Conservation (phyloP, 2,329 filamentous ascomycete genomes). For the Xylariaceae sp. region DNA sequence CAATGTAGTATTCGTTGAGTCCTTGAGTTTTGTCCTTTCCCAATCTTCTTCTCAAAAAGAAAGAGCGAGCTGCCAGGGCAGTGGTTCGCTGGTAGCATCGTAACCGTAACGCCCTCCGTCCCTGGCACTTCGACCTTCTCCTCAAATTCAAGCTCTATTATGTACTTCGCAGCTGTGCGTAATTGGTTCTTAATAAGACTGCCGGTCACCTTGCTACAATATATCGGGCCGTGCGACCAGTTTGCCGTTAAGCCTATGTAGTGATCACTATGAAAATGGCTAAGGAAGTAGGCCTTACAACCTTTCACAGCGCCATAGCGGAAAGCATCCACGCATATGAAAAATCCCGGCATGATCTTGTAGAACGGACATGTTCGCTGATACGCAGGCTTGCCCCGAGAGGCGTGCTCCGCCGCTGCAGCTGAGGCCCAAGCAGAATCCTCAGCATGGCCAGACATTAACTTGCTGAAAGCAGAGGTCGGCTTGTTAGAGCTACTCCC, state of each 20-base stretch:
- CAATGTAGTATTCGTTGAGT: conserved; percentile 88
- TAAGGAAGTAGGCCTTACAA: conserved; percentile 93
- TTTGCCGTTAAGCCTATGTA: conserved; percentile 88
- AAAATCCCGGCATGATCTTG: conserved; percentile 94
- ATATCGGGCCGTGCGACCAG: conserved; percentile 94
- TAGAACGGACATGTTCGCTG: conserved; percentile 96
- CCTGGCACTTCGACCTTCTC: conserved; percentile 77
- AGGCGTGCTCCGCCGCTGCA: conserved; percentile 76
- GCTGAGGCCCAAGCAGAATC: conserved; percentile 88
- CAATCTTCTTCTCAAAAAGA: conserved; percentile 81
- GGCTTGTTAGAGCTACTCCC: conserved; percentile 46
- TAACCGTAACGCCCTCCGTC: conserved; percentile 83
- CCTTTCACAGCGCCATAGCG: conserved; percentile 92
- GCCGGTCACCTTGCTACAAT: conserved; percentile 90
- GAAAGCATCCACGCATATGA: conserved; percentile 94
- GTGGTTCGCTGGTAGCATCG: conserved; percentile 96
- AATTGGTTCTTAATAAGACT: conserved; percentile 89
- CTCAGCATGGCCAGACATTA: conserved; percentile 93
- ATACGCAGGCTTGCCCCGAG: conserved; percentile 84
- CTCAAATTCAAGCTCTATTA: conserved; percentile 87
- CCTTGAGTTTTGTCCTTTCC: conserved; percentile 63
- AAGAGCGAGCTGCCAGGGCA: conserved; percentile 95
- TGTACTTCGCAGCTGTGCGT: conserved; percentile 82
- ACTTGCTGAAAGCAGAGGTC: conserved; percentile 82
- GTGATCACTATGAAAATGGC: conserved; percentile 97